These are phyloP conservation scores for Calonectria crousiana DNA, from an alignment of 2,329 filamentous ascomycete genomes.

Conservation along the genomic window DNA sequence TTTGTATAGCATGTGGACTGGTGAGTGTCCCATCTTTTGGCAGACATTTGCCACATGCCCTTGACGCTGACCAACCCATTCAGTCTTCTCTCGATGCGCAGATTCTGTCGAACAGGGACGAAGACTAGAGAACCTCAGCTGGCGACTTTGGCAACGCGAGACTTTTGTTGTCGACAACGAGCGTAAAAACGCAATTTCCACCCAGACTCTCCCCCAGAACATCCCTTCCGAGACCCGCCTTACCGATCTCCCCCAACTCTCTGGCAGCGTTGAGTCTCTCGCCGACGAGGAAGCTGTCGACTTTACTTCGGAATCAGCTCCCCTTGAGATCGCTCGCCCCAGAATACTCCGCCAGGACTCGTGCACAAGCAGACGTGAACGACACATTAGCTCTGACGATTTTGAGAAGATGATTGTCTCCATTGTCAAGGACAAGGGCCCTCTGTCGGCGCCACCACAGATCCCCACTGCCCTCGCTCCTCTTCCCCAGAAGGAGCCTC, in stretches of 20 bases:
- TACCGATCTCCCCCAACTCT: slow-evolving; percentile 76
- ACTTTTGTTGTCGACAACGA: slow-evolving; percentile 78
- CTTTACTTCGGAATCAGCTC: slow-evolving; percentile 65
- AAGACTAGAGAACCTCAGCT: slow-evolving; percentile 93
- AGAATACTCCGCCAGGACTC: slow-evolving; percentile 80
- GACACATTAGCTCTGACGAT: slow-evolving; percentile 92
- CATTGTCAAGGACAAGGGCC: slow-evolving; percentile 88
- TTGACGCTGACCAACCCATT: slow-evolving; percentile 47
- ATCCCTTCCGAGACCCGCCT: slow-evolving; percentile 59
- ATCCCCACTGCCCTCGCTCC: slow-evolving; percentile 48
- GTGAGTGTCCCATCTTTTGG: slow-evolving; percentile 66
- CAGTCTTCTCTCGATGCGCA: slow-evolving; percentile 94
- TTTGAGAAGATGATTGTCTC: slow-evolving; percentile 94
- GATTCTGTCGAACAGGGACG: slow-evolving; percentile 94
- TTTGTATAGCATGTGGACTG: slow-evolving; percentile 96
- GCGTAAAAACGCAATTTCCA: slow-evolving; percentile 59
- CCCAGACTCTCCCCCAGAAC: slow-evolving; percentile 61
- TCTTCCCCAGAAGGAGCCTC: slow-evolving; percentile 58
- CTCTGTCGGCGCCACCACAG: slow-evolving; percentile 58
- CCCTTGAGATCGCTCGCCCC: slow-evolving; percentile 73
- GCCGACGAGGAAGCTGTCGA: slow-evolving; percentile 76
- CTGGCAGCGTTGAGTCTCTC: slow-evolving; percentile 81
- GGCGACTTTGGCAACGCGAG: slow-evolving; percentile 95
- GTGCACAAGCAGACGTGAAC: slow-evolving; percentile 76
- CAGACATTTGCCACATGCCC: slow-evolving; percentile 18